Conservation (phyloP, 306 rosid species). For the Lathyrus oleraceus region DNA sequence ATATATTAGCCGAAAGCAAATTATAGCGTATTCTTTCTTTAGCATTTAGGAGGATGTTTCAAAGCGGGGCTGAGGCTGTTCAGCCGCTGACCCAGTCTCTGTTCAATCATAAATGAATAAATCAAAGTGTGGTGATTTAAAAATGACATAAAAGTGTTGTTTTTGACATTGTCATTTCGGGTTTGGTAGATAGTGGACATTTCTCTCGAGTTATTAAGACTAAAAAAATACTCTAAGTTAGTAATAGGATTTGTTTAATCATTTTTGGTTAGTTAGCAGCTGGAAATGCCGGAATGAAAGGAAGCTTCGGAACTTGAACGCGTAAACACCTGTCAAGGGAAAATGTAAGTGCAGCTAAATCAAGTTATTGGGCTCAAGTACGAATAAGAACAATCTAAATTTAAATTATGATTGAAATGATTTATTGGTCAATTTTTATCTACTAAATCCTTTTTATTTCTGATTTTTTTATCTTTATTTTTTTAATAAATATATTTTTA, state of each 20-base stretch:
- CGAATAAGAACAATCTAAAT: too few relatives aligned
- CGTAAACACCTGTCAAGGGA: conserved; percentile 51
- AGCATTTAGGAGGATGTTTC: neutral
- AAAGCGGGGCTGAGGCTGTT: neutral
- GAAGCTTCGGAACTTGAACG: conserved; percentile 49
- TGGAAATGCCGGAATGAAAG: conserved; percentile 41
- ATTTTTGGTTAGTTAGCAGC: conserved; percentile 30
- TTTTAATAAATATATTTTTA: too few relatives aligned
- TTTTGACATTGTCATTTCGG: neutral
- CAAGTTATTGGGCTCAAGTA: too few relatives aligned
- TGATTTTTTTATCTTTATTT: too few relatives aligned
- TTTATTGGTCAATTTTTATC: too few relatives aligned
- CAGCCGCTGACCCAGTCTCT: conserved; percentile 1
- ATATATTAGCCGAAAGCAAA: neutral
- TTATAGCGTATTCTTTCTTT: neutral
- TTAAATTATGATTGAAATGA: too few relatives aligned
- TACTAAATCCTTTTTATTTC: too few relatives aligned
- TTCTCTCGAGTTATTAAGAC: neutral
- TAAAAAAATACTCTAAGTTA: neutral
- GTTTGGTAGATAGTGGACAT: conserved; percentile 1
- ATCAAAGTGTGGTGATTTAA: neutral
- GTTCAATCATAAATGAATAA: conserved; percentile 16
- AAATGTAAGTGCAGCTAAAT: neutral
- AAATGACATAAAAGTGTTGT: too few relatives aligned
- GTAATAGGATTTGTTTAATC: neutral